Conservation (phyloP, 2,329 filamentous ascomycete genomes). For the Magnaporthiopsis rhizophila region DNA sequence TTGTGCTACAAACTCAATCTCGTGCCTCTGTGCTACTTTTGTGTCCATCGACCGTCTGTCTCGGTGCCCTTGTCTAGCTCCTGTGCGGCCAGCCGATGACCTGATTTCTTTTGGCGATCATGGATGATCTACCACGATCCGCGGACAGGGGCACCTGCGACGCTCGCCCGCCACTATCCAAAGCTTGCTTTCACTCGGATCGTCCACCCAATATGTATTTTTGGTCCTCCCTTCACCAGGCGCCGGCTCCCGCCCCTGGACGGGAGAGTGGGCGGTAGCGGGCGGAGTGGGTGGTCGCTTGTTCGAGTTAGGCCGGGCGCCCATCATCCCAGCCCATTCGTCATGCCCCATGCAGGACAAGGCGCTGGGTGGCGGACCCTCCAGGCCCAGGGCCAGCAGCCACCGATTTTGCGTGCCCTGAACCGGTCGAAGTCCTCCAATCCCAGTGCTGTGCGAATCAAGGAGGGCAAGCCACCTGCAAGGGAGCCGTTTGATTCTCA, state of each 20-base stretch:
- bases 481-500: neutral
- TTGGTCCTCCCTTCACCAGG: neutral
- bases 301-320: neutral
- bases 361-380: too few species aligned
- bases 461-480: neutral
- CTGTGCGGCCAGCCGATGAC: neutral
- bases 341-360: neutral
- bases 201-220: neutral
- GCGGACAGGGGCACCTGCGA: neutral
- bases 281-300: neutral
- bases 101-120: neutral
- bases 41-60: neutral
- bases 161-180: neutral
- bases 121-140: neutral
- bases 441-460: neutral
- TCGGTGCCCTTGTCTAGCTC: too few species aligned
- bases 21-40: neutral
- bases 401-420: neutral
- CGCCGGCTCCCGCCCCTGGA: too few species aligned
- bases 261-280: too few species aligned
- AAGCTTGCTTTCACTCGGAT: neutral
- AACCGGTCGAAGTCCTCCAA: neutral
- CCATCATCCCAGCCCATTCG: neutral
- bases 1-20: too few species aligned
- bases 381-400: neutral